Evolutionary conservation across 176 grass and related monocot species (phyloP).

Genomic region (Tillandsia fasciculata): DNA sequence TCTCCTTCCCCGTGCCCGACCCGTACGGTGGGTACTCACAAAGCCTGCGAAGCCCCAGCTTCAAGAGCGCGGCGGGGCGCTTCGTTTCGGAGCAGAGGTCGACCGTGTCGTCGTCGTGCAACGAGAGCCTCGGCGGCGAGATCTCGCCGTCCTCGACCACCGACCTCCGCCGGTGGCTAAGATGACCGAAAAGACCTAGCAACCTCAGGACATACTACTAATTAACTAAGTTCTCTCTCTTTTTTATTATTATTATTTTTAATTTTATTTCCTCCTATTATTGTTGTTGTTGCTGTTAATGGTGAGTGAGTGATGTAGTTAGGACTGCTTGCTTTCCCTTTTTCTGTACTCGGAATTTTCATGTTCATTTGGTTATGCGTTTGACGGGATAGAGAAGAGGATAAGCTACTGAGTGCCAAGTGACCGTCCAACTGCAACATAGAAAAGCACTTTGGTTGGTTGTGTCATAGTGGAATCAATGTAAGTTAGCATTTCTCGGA

Average conservation of each 20-base stretch:
- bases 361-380: no score
- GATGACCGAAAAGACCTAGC: slow-evolving; percentile 21
- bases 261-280: neutral
- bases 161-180: slow-evolving; percentile 67
- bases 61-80: slow-evolving; percentile 73
- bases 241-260: neutral
- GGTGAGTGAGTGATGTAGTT: neutral
- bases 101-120: slow-evolving; percentile 70
- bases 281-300: slow-evolving; percentile 4
- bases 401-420: no score
- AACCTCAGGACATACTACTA: neutral
- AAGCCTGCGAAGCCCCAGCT: slow-evolving; percentile 77
- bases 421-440: no score
- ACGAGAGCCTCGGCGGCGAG: slow-evolving; percentile 65
- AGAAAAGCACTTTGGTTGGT: no score
- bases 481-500: no score
- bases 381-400: no score
- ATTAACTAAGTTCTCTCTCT: neutral
- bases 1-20: slow-evolving; percentile 60
- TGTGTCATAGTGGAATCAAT: no score
- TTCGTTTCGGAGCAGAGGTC: slow-evolving; percentile 71
- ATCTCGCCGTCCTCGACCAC: slow-evolving; percentile 77
- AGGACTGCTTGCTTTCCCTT: no score
- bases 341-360: no score
- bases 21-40: slow-evolving; percentile 32